phyloP scores from a whole-genome alignment of 768 basidiomycete genomes.

The Lyophyllum semitale region DNA sequence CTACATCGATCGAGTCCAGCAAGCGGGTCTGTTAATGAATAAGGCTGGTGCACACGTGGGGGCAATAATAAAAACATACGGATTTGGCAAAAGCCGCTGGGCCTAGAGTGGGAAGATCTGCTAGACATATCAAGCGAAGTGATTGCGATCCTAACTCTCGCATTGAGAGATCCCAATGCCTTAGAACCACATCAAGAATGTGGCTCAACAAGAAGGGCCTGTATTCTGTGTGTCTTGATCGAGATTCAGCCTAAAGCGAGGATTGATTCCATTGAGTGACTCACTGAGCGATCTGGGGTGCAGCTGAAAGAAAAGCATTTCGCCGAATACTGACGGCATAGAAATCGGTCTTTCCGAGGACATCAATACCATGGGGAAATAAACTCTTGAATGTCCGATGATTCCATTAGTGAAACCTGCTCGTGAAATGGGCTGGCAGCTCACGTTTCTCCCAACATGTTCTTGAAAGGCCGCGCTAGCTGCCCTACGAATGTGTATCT shows the following conservation, averaged over 20 bases:
- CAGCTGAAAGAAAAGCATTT: conserved; percentile 83
- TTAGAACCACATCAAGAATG: conserved; percentile 68
- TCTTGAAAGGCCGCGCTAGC: conserved; percentile 99
- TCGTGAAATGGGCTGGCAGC: conserved; percentile 24
- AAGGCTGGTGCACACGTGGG: neutral
- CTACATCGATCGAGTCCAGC: conserved; percentile 62
- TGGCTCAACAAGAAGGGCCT: conserved; percentile 69
- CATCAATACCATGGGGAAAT: conserved; percentile 93
- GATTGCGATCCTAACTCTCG: conserved; percentile 78
- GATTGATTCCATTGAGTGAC: conserved; percentile 26
- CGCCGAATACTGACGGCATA: conserved; percentile 87
- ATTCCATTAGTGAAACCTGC: neutral
- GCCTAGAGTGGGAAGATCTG: conserved; percentile 57
- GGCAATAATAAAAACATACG: conserved; percentile 35
- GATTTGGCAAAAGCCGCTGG: conserved; percentile 48
- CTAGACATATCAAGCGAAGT: conserved; percentile 63
- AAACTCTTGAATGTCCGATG: conserved; percentile 56
- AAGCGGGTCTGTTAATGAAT: conserved; percentile 46
- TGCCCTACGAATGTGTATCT: conserved; percentile 91
- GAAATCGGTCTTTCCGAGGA: conserved; percentile 90
- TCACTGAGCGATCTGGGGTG: conserved; percentile 85
- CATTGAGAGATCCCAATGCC: conserved; percentile 90
- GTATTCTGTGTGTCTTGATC: conserved; percentile 75
- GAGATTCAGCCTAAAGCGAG: neutral
- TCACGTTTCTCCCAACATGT: conserved; percentile 89